Conservation (phyloP, 202 grass and related monocot species). For the Dendrocalamus latiflorus region DNA sequence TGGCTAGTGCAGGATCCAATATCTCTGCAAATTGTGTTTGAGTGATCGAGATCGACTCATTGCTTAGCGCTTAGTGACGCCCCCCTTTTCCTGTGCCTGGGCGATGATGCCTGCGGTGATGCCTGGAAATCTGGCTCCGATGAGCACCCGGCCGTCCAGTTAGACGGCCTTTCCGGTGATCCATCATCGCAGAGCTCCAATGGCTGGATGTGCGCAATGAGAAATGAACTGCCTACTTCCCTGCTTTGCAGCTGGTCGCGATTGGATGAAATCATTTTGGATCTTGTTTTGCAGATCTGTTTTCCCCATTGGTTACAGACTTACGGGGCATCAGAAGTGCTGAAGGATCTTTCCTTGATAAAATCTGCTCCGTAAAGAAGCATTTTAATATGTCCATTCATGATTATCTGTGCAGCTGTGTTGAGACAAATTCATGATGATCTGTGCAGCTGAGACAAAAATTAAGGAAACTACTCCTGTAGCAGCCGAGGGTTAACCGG, state of each 20-base stretch:
- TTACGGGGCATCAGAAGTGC: not conserved
- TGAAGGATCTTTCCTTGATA: not conserved
- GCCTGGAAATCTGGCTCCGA: not conserved
- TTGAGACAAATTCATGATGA: too few relatives aligned
- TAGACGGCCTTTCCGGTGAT: conserved; percentile 19
- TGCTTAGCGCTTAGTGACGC: not conserved
- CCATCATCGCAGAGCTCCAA: conserved; percentile 20
- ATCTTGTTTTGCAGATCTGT: not conserved
- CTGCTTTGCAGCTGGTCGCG: not conserved
- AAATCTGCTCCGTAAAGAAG: too few relatives aligned
- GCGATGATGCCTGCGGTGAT: not conserved
- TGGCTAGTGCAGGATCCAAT: conserved; percentile 34
- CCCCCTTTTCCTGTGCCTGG: not conserved
- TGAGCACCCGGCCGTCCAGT: conserved; percentile 2
- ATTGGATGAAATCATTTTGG: not conserved
- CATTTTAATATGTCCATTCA: too few relatives aligned
- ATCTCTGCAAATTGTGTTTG: not conserved
- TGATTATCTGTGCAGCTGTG: too few relatives aligned
- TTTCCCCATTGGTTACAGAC: not conserved
- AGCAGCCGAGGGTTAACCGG: too few relatives aligned
- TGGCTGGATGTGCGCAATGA: not conserved
- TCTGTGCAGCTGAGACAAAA: too few relatives aligned
- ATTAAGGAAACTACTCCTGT: too few relatives aligned
- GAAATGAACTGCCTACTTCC: not conserved
- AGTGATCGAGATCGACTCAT: conserved; percentile 6